A percentile compares a stretch with the other conserved stretches of the same genome.
phyloP scores from a whole-genome alignment of 495 filamentous ascomycete species.

The Aspergillus ellipticus region DNA sequence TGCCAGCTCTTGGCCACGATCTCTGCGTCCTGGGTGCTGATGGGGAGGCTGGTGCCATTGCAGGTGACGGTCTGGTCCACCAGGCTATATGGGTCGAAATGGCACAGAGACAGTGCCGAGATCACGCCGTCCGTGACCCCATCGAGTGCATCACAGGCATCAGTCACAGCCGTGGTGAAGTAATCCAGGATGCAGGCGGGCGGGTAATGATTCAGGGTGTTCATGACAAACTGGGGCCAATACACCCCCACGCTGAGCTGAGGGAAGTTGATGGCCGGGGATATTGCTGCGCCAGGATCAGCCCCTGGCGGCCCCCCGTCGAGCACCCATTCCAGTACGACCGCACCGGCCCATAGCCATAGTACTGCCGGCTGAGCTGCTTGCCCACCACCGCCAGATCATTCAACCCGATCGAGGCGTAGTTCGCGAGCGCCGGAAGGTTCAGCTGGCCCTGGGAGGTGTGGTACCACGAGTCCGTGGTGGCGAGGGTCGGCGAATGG shows the following conservation, averaged over 20 bases:
- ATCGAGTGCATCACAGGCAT: constrained; percentile 49
- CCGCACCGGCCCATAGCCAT: constrained; percentile 18
- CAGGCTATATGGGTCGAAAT: constrained; percentile 45
- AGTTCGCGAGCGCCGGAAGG: constrained; percentile 32
- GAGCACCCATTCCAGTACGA: constrained; percentile 49
- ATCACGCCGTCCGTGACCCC: constrained; percentile 57
- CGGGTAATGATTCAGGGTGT: constrained; percentile 27
- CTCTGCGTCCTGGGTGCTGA: neutral
- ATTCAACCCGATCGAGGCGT: constrained; percentile 35
- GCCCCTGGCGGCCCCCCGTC: constrained; percentile 44
- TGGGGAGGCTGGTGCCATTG: neutral
- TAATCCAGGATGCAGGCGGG: constrained; percentile 43
- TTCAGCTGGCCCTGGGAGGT: constrained; percentile 37
- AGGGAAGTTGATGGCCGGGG: constrained; percentile 42
- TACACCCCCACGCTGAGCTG: constrained; percentile 23
- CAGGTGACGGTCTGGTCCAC: constrained; percentile 33
- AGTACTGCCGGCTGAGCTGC: constrained; percentile 10
- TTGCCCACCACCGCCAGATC: constrained; percentile 22
- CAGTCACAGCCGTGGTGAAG: constrained; percentile 35
- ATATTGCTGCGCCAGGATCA: constrained; percentile 38
- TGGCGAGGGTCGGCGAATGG: neutral
- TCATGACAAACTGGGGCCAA: constrained; percentile 20
- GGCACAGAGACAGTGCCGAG: constrained; percentile 47
- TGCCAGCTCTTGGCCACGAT: neutral
- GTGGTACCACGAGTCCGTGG: constrained; percentile 34